Percentiles rank a stretch among this genome's conserved stretches.
These are phyloP conservation scores for Creolimax fragrantissima DNA, from an alignment of 78 protist genomes.

Conservation along the genomic window DNA sequence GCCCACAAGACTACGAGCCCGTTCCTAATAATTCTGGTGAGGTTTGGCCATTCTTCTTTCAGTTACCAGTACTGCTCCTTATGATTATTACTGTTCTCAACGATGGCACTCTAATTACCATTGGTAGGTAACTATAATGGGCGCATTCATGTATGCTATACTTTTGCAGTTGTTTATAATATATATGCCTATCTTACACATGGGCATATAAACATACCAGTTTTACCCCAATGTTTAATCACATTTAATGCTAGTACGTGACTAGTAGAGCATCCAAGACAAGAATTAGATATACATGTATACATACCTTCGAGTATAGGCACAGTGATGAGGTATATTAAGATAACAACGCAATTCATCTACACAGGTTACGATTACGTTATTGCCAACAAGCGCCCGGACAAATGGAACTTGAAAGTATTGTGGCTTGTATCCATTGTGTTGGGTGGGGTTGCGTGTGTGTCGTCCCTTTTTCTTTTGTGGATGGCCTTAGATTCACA, in stretches of 20 bases:
- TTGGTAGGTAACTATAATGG: too few species aligned
- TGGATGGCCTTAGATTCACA: not conserved
- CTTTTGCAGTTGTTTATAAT: too few species aligned
- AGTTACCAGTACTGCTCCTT: constrained; percentile 61
- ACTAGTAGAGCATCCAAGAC: too few species aligned
- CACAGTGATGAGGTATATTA: too few species aligned
- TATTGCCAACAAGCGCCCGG: constrained; percentile 49
- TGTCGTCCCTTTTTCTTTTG: not conserved
- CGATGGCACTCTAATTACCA: constrained; percentile 71
- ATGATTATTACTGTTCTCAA: constrained; percentile 64
- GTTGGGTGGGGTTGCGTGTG: not conserved
- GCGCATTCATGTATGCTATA: too few species aligned
- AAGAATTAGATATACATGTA: too few species aligned
- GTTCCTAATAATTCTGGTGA: not conserved
- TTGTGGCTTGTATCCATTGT: constrained; percentile 30
- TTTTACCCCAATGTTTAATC: too few species aligned
- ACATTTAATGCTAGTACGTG: too few species aligned
- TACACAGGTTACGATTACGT: constrained; percentile 66
- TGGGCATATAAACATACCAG: too few species aligned
- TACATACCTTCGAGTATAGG: too few species aligned
- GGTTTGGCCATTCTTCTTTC: not conserved
- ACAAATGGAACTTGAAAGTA: constrained; percentile 44
- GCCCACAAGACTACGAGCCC: constrained; percentile 1
- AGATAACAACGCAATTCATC: too few species aligned
- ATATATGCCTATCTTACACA: too few species aligned